Evolutionary conservation across 2,329 filamentous ascomycete species (phyloP), one percentile per base, ranked within the genome.

Genomic region (Microcyclospora tardicrescens): DNA sequence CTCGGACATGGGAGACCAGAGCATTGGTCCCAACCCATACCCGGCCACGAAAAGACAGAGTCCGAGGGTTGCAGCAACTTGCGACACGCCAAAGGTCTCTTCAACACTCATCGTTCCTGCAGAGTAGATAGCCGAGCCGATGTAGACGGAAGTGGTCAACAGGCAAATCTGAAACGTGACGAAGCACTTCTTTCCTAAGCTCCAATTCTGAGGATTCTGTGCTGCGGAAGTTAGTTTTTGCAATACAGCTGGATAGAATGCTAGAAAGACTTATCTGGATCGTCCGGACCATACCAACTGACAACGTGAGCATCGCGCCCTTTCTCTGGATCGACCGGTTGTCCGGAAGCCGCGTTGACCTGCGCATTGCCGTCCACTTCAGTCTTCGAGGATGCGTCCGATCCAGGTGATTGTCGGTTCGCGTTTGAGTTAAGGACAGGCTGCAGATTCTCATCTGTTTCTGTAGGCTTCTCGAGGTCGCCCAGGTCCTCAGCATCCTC

Each of bases 81-180:
- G 49, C 16, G 57, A 60, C 2, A 70, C 64, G 2, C 59, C 60
- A 43, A 73, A 73, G 3, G 55, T 54, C 8, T 57, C 43, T 43
- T 60, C 58, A 12, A 73, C 53, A 9, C 54, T 53, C 3, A 47
- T 32, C 2, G 61, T 58, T 16, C 68, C 66, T 0, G 69, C 61
- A 0, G 65, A 63, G 47, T 72, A 73, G 27, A 74, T 70, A 0
- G 68, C 60, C 2, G 65, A 67, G 8, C 67, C 68, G 27, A 67
- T 63, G 51, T 73, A 75, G 33, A 73, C 63, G 3, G 62, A 60
- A 28, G 68, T 66, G 0, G 68, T 72, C 40, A 69, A 58, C 6
- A 72, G 44, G 38, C 63, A 68, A 43, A 72, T 52, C 31, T 67
- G 51, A 33, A 61, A 61, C 0, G 64, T 68, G 11, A 69, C 62